Evolutionary conservation across 768 basidiomycete genomes (phyloP).

Genomic region (Boletus rubescentipes): DNA sequence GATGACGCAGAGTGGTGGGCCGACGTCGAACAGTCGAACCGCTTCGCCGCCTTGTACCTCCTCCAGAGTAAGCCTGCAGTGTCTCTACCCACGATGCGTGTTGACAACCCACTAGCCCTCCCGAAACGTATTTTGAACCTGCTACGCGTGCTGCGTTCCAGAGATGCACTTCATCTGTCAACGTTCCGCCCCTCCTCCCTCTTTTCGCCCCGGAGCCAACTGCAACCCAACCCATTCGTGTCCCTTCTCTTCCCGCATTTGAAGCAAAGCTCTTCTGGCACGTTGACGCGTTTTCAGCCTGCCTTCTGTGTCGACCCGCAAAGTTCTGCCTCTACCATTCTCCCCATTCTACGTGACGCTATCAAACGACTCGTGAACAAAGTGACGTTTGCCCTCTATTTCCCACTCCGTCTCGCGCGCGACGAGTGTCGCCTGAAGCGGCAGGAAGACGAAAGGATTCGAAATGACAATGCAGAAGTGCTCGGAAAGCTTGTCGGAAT

Average conservation of each 20-base stretch:
- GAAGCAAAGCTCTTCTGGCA: conserved; percentile 30
- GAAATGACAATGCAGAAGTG: conserved; percentile 65
- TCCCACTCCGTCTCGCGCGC: conserved; percentile 61
- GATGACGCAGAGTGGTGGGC: conserved; percentile 86
- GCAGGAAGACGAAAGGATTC: conserved; percentile 55
- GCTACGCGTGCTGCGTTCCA: conserved; percentile 41
- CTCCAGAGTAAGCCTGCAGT: conserved; percentile 64
- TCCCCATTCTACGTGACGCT: conserved; percentile 7
- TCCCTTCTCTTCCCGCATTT: conserved; percentile 70
- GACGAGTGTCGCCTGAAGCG: conserved; percentile 69
- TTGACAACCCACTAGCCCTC: conserved; percentile 22
- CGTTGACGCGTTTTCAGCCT: conserved; percentile 15
- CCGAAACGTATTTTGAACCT: conserved; percentile 33
- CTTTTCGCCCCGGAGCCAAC: conserved; percentile 44
- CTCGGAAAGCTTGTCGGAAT: conserved; percentile 63
- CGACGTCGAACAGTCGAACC: conserved; percentile 58
- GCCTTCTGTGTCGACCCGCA: conserved; percentile 4
- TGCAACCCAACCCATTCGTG: conserved; percentile 52
- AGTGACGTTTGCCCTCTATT: conserved; percentile 18
- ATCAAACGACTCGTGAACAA: conserved; percentile 14
- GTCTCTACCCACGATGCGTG: neutral
- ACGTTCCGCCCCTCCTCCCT: conserved; percentile 48
- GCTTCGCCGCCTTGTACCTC: conserved; percentile 61
- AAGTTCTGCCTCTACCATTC: conserved; percentile 5
- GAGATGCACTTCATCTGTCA: conserved; percentile 45